Evolutionary conservation across 2,329 filamentous ascomycete genomes (phyloP), one percentile per base, ranked within the genome.

Genomic region (Geosmithia morbida): DNA sequence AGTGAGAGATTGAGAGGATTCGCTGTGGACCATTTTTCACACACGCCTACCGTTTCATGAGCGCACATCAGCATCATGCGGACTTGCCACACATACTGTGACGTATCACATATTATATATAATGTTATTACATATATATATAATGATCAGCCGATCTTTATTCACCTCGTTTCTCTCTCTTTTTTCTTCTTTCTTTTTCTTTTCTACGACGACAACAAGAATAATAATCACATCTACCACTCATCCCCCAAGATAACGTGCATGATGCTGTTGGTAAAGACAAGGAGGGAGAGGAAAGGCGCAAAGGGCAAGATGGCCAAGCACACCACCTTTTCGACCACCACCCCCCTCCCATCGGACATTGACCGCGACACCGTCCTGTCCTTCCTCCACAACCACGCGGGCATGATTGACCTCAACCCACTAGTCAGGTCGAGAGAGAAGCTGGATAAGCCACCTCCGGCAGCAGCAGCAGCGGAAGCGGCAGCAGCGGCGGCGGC

Each of bases 341-440:
- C 89, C 55, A 92, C 85, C 26, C 83, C 87, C 17, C 72, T 94
- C 30, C 87, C 88, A 8, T 55, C 75, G 2, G 69, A 71, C 54
- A 75, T 92, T 53, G 71, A 78, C 44, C 77, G 86, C 48, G 72
- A 83, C 53, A 73, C 77, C n/a, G 85, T 86, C 41, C 61, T 94
- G 52, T 71, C 77, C 47, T 85, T 86, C 54, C 78, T 94, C 30
- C 85, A 87, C 61, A 74, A 83, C 61, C 87, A 94, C 64, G 62
- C 73, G 45, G 81, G 81, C 55, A 94, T 95, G 82, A 94, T 94
- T 57, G 83, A 90, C 59, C 70, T 94, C 49, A 94, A 94, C 62
- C 87, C 87, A 1, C 72, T 94, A 44, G 83, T 94, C 48, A 78
- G 6, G 13, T 37, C 33, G 3, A 11, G 33, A 16, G 33, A 37